Percentiles rank a stretch among this genome's conserved stretches.
Conservation (phyloP, 345 rosid genomes). For the Brassica napus region Da-Ae NC_063451.1:32280501-32281000, state of each 20-base stretch:
- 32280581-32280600: slow-evolving; percentile 1
- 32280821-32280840: slow-evolving; percentile 55
- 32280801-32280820: slow-evolving; percentile 55
- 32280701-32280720: neutral
- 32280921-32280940: slow-evolving; percentile 59
- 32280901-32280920: slow-evolving; percentile 58
- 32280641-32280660: slow-evolving; percentile 12
- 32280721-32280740: neutral
- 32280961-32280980: slow-evolving; percentile 42
- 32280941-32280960: slow-evolving; percentile 42
- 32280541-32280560: slow-evolving; percentile 69
- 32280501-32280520: slow-evolving; percentile 56
- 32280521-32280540: slow-evolving; percentile 56
- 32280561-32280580: slow-evolving; percentile 22
- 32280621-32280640: neutral
- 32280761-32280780: neutral
- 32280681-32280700: neutral
- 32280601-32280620: neutral
- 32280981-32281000: slow-evolving; percentile 46
- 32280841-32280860: slow-evolving; percentile 55
- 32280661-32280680: slow-evolving; percentile 2
- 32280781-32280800: neutral
- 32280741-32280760: neutral
- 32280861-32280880: slow-evolving; percentile 63
- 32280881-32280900: slow-evolving; percentile 64